These are phyloP conservation scores for Podospora conica DNA, from an alignment of 495 filamentous ascomycete genomes.

Conservation along the genomic window DNA sequence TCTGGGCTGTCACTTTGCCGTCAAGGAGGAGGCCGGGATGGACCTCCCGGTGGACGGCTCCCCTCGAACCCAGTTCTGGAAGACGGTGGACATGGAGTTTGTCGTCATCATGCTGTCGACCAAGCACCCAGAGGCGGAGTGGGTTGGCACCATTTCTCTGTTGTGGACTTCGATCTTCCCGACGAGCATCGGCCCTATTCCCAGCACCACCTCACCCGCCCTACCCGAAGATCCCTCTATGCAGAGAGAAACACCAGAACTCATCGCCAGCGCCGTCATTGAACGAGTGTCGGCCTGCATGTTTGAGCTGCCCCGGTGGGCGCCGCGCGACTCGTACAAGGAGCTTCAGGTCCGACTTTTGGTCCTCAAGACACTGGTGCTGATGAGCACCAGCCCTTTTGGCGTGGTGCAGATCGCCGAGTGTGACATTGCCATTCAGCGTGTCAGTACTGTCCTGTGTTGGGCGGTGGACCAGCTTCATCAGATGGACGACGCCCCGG, in stretches of 20 bases:
- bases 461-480: slow-evolving; percentile 41
- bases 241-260: slow-evolving; percentile 18
- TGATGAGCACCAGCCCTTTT: slow-evolving; percentile 34
- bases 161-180: slow-evolving; percentile 39
- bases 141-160: slow-evolving; percentile 33
- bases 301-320: slow-evolving; percentile 34
- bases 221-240: no score
- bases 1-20: slow-evolving; percentile 29
- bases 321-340: slow-evolving; percentile 24
- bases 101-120: slow-evolving; percentile 38
- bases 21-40: background rate
- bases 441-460: slow-evolving; percentile 33
- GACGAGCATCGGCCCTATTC: slow-evolving; percentile 40
- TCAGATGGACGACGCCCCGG: slow-evolving; percentile 29
- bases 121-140: slow-evolving; percentile 41
- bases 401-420: slow-evolving; percentile 34
- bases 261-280: slow-evolving; percentile 33
- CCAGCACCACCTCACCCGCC: slow-evolving; percentile 17
- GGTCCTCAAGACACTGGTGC: slow-evolving; percentile 31
- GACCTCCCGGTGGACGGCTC: slow-evolving; percentile 12
- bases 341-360: slow-evolving; percentile 25
- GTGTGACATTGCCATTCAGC: slow-evolving; percentile 36
- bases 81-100: slow-evolving; percentile 41
- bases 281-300: slow-evolving; percentile 38
- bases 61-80: slow-evolving; percentile 37